Conservation (phyloP, 768 basidiomycete genomes). For the Lentinula raphanica region DNA sequence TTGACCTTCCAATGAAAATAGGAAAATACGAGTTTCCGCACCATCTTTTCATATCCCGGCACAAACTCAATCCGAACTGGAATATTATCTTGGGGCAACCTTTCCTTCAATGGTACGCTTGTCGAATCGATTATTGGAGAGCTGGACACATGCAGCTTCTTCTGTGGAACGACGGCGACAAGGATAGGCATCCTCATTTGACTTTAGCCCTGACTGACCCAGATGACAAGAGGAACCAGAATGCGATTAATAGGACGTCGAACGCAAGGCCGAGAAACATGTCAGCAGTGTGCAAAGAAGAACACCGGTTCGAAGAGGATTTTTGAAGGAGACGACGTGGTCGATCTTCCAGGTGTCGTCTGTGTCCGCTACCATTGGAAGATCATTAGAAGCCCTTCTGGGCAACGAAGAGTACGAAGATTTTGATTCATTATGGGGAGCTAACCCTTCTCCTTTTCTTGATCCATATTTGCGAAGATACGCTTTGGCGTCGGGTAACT, state of each 20-base stretch:
- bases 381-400: slow-evolving; percentile 12
- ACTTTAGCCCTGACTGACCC: neutral
- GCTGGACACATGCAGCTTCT: neutral
- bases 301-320: too few species aligned
- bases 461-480: neutral
- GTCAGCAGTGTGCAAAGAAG: too few species aligned
- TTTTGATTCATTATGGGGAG: neutral
- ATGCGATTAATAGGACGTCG: too few species aligned
- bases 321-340: neutral
- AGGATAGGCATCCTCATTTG: neutral
- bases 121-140: slow-evolving; percentile 6
- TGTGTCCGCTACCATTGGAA: slow-evolving; percentile 1
- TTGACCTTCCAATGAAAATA: slow-evolving; percentile 13
- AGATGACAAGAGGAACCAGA: slow-evolving; percentile 3
- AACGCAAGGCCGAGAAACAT: too few species aligned
- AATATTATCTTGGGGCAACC: slow-evolving; percentile 18
- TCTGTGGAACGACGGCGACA: slow-evolving; percentile 1
- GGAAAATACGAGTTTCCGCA: slow-evolving; percentile 19
- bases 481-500: too few species aligned
- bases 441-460: neutral
- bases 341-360: neutral
- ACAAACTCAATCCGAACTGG: neutral
- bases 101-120: slow-evolving; percentile 11
- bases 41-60: slow-evolving; percentile 21
- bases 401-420: neutral